These are phyloP conservation scores for Fusarium heterosporum DNA, from an alignment of 2,329 filamentous ascomycete genomes.

Conservation along the genomic window DNA sequence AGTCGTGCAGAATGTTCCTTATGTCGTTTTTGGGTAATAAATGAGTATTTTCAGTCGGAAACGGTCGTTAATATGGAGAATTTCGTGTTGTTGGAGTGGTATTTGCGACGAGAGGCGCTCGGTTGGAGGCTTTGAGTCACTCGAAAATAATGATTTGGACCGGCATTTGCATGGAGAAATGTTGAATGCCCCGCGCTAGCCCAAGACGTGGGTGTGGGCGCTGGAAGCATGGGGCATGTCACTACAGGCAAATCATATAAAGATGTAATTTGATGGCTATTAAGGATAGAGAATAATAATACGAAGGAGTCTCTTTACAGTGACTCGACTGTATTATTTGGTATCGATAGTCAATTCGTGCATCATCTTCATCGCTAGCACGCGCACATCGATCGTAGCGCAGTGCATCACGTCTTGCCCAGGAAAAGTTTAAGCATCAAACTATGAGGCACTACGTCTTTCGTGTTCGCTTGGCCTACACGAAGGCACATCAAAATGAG, in stretches of 20 bases:
- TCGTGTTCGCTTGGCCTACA: background rate
- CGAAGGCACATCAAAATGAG: too few species aligned
- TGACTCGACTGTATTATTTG: background rate
- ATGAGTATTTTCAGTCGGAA: background rate
- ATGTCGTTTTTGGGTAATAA: background rate
- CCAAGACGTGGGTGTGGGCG: conserved; percentile 12
- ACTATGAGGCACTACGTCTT: background rate
- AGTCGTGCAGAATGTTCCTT: background rate
- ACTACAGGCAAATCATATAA: background rate
- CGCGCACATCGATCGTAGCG: background rate
- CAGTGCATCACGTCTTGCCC: background rate
- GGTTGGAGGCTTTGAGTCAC: conserved; percentile 51
- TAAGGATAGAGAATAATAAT: background rate
- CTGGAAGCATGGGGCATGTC: conserved; percentile 15
- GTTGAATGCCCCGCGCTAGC: conserved; percentile 52
- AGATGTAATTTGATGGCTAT: background rate
- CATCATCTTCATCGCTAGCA: background rate
- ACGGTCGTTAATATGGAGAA: conserved; percentile 2
- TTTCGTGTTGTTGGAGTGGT: conserved; percentile 6
- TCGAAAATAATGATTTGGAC: conserved; percentile 46
- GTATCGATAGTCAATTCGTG: background rate
- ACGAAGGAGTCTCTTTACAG: background rate
- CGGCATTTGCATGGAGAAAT: conserved; percentile 42
- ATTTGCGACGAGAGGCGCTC: conserved; percentile 26
- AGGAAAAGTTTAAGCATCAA: background rate